phyloP scores from a whole-genome alignment of 2,329 filamentous ascomycete species.

The Colletotrichum kahawae region DNA sequence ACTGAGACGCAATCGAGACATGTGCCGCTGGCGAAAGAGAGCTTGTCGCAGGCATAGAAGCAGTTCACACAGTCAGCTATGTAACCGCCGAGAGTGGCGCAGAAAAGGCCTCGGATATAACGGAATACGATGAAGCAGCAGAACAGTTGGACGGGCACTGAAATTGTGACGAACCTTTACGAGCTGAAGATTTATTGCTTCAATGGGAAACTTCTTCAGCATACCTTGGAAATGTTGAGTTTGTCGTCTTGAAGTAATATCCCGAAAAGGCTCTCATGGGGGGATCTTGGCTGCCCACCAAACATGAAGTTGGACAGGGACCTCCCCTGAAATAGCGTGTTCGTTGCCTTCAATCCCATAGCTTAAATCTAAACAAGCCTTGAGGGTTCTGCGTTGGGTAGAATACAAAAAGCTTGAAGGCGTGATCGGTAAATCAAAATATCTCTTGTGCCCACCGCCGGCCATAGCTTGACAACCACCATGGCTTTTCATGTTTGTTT shows the following conservation, averaged over 20 bases:
- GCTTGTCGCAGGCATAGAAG: background rate
- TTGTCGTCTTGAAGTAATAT: background rate
- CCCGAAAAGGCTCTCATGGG: background rate
- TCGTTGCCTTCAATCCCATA: background rate
- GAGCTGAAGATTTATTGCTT: background rate
- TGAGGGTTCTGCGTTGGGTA: background rate
- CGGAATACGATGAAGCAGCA: background rate
- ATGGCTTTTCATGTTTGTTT: too few species aligned
- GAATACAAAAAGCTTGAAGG: background rate
- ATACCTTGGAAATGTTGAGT: background rate
- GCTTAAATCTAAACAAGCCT: background rate
- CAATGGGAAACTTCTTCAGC: background rate
- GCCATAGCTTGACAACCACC: rapidly evolving
- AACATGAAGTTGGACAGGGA: background rate
- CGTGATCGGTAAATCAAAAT: background rate
- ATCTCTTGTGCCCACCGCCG: background rate
- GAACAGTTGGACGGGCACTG: background rate
- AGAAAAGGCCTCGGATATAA: background rate
- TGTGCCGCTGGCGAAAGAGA: background rate
- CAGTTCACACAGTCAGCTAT: background rate
- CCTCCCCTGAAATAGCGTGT: background rate
- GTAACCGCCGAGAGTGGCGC: background rate
- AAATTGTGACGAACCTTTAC: background rate
- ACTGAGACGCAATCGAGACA: background rate
- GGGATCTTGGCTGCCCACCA: background rate